Evolutionary conservation across 208 protist species (phyloP).

Genomic region (Sergeia podlipaevii): DNA sequence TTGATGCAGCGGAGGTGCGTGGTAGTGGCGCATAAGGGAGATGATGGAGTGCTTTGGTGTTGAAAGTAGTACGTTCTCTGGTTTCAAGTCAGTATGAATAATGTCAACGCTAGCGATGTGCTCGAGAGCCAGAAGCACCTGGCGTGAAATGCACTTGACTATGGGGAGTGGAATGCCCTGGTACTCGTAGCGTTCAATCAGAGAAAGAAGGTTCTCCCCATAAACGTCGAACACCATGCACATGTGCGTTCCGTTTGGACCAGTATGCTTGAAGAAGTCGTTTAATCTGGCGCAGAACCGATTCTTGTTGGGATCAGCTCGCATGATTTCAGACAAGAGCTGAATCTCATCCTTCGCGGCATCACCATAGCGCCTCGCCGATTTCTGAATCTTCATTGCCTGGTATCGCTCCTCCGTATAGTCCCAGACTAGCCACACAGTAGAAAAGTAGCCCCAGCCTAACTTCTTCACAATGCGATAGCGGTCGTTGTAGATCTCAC

Average conservation of each 20-base stretch:
- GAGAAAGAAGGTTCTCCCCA: constrained; percentile 93
- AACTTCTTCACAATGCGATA: constrained; percentile 96
- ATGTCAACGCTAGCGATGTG: constrained; percentile 94
- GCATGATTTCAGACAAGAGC: constrained; percentile 78
- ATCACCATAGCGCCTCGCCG: constrained; percentile 72
- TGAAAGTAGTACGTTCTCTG: constrained; percentile 94
- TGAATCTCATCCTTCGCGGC: constrained; percentile 84
- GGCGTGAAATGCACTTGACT: constrained; percentile 91
- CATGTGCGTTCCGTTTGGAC: constrained; percentile 90
- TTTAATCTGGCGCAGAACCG: constrained; percentile 76
- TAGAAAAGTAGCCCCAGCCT: constrained; percentile 99
- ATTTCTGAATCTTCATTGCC: constrained; percentile 84
- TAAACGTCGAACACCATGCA: constrained; percentile 98
- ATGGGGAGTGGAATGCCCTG: constrained; percentile 92
- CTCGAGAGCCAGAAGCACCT: constrained; percentile 91
- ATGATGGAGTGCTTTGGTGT: constrained; percentile 84
- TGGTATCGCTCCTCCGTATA: constrained; percentile 91
- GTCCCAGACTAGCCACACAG: constrained; percentile 98
- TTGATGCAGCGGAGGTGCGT: constrained; percentile 67
- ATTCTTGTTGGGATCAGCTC: constrained; percentile 63
- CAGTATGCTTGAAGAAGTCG: constrained; percentile 87
- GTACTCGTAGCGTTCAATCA: constrained; percentile 96
- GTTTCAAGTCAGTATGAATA: constrained; percentile 98
- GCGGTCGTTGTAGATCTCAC: constrained; percentile 92
- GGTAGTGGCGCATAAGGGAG: constrained; percentile 81